Evolutionary conservation across 345 rosid species (phyloP).

Genomic region (Murraya paniculata): DNA sequence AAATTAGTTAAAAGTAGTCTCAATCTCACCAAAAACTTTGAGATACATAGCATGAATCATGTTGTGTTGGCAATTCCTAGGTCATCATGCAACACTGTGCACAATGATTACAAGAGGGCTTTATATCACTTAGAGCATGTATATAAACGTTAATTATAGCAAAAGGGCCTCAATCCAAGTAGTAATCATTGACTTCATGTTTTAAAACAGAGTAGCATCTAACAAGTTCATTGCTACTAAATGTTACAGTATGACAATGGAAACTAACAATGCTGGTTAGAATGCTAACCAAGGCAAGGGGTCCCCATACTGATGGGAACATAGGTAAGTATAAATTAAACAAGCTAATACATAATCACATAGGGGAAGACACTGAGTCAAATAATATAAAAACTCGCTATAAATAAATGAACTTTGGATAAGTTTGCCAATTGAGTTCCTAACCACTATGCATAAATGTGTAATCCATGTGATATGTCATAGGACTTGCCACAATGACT

Average conservation of each 20-base stretch:
- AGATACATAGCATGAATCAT: background rate
- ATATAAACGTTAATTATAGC: too few species aligned
- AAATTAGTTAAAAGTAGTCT: background rate
- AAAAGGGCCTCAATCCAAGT: conserved; percentile 4
- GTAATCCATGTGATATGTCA: background rate
- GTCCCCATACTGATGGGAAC: background rate
- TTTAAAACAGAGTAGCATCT: background rate
- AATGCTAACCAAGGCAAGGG: background rate
- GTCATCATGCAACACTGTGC: background rate
- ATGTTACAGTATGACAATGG: background rate
- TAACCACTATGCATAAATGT: background rate
- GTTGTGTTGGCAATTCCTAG: background rate
- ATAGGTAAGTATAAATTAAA: background rate
- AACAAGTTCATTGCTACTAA: background rate
- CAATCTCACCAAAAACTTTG: background rate
- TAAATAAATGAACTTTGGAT: background rate
- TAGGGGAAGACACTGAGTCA: background rate
- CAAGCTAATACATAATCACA: background rate
- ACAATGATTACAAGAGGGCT: background rate
- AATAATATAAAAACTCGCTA: background rate
- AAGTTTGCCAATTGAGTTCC: background rate
- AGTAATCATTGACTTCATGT: background rate
- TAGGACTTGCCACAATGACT: background rate
- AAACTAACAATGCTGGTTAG: background rate
- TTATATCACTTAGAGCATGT: background rate